These are phyloP conservation scores for Inonotus hispidus DNA, from an alignment of 1,284 basidiomycete genomes.

Conservation along the genomic window DNA sequence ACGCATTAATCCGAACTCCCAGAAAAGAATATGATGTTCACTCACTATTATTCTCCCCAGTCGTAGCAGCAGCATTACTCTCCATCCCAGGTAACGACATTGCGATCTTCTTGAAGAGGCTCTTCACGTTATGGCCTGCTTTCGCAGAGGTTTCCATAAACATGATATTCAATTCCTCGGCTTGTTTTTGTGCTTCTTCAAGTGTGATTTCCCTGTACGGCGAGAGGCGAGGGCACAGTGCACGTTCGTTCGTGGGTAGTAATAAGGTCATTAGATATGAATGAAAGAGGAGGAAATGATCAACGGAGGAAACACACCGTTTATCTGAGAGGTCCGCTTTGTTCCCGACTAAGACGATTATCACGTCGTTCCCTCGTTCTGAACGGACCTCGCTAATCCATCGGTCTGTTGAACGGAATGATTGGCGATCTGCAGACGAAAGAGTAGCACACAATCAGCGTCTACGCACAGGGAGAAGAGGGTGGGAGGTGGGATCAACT, in stretches of 20 bases:
- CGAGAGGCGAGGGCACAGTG: too few relatives aligned
- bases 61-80: constrained; percentile 62
- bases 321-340: constrained; percentile 97
- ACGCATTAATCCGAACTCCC: neutral
- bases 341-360: constrained; percentile 98
- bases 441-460: neutral
- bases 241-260: too few relatives aligned
- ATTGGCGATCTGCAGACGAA: constrained; percentile 72
- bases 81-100: constrained; percentile 97
- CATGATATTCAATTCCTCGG: constrained; percentile 94
- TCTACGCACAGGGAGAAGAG: neutral
- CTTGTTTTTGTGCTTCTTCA: constrained; percentile 92
- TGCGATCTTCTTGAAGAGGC: constrained; percentile 98
- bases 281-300: neutral
- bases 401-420: constrained; percentile 95
- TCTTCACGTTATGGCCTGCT: constrained; percentile 99
- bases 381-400: constrained; percentile 99
- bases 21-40: neutral
- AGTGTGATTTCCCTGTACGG: constrained; percentile 88
- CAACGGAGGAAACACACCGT: constrained; percentile 47
- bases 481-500: constrained; percentile 29
- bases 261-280: neutral
- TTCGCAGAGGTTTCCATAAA: constrained; percentile 99
- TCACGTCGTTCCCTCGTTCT: constrained; percentile 96
- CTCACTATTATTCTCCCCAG: constrained; percentile 70